phyloP scores from a whole-genome alignment of 2,329 filamentous ascomycete species.

The Aciculosporium take region DNA sequence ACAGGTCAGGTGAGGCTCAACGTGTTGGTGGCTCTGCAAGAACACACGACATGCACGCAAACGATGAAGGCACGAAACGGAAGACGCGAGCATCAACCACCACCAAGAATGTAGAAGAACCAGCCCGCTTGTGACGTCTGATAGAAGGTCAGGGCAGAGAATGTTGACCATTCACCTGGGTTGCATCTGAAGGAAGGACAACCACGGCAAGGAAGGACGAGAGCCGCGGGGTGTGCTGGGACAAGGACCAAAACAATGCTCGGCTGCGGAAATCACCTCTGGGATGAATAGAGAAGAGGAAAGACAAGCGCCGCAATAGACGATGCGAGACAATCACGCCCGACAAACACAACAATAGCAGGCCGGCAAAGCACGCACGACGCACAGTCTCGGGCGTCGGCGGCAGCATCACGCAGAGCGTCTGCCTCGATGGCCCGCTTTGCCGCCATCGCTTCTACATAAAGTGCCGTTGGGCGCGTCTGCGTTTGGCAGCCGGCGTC shows the following conservation, averaged over 20 bases:
- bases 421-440: background rate
- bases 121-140: background rate
- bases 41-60: background rate
- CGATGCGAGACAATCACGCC: slow-evolving; percentile 6
- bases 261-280: background rate
- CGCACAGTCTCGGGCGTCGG: background rate
- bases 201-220: slow-evolving; percentile 1
- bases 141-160: background rate
- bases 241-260: background rate
- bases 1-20: too few species aligned
- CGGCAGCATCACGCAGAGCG: too few species aligned
- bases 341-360: slow-evolving; percentile 5
- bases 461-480: background rate
- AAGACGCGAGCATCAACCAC: background rate
- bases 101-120: background rate
- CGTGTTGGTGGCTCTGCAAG: too few species aligned
- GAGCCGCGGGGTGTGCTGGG: slow-evolving; percentile 1
- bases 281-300: slow-evolving; percentile 1
- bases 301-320: background rate
- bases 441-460: background rate
- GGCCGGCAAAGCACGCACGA: background rate
- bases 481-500: too few species aligned
- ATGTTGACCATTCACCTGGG: too few species aligned
- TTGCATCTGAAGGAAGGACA: background rate
- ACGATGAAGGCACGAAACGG: background rate